A percentile compares a stretch with the other conserved stretches of the same genome.
These are phyloP conservation scores for Xylariaceae sp. DNA, from an alignment of 2,329 filamentous ascomycete species.

Conservation along the genomic window DNA sequence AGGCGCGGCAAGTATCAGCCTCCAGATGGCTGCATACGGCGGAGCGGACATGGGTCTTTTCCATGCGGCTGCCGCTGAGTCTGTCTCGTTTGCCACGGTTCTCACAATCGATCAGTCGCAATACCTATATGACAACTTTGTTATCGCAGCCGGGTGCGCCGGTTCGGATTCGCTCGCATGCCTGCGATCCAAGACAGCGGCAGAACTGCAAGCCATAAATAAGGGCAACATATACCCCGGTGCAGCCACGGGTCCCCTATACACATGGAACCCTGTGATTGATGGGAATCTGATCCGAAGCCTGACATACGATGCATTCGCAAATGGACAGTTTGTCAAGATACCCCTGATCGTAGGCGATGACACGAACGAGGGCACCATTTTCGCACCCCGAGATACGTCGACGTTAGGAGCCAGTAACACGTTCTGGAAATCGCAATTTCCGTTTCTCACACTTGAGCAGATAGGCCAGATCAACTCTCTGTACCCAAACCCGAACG, in stretches of 20 bases:
- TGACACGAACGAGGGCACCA: constrained; percentile 61
- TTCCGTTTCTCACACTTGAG: constrained; percentile 45
- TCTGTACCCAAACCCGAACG: constrained; percentile 49
- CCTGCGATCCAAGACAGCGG: constrained; percentile 39
- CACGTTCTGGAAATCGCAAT: constrained; percentile 53
- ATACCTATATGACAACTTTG: constrained; percentile 49
- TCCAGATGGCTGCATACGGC: constrained; percentile 56
- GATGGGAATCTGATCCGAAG: constrained; percentile 50
- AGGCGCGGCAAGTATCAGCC: constrained; percentile 59
- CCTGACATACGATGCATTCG: constrained; percentile 45
- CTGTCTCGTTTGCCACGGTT: constrained; percentile 47
- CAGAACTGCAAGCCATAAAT: constrained; percentile 41
- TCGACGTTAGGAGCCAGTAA: constrained; percentile 45
- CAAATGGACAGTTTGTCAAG: constrained; percentile 45
- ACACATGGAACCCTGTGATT: constrained; percentile 50
- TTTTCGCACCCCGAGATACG: constrained; percentile 50
- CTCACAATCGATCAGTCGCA: constrained; percentile 43
- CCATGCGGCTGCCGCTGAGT: constrained; percentile 46
- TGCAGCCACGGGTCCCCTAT: constrained; percentile 37
- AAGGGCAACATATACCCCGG: constrained; percentile 38
- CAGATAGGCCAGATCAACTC: constrained; percentile 49
- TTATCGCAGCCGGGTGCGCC: constrained; percentile 39
- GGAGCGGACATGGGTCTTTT: constrained; percentile 46
- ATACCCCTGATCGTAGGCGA: constrained; percentile 52
- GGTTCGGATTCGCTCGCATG: constrained; percentile 40